Base-by-base conservation (phyloP, 2,329 filamentous ascomycete species). In the Zymoseptoria ardabiliae region DNA sequence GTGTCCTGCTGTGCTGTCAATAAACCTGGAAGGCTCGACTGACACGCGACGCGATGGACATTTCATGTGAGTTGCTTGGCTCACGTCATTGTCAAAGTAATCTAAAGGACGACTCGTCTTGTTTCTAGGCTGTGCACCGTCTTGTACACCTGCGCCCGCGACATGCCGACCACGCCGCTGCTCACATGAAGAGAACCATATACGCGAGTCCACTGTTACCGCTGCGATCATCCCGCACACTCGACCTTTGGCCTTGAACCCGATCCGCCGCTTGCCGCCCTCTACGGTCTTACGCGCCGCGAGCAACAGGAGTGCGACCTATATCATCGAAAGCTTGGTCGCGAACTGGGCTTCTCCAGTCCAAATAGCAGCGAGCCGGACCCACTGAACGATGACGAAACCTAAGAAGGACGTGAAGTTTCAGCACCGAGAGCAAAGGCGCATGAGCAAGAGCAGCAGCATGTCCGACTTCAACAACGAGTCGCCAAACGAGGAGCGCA, bases 391-490 rank as follows among this genome's bases (percentile, higher is more conserved):
- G 49, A 82, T 82, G 81, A 77, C 78, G 59, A 81, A 78, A 68
- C 76, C 81, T 60, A 78, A 80, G 70, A 81, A 81, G 70, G 81
- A 82, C 72, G 82, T 86, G 71, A 81, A 84, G 73, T 86, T 86
- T 72, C 79, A 80, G 63, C 81, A 83, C 69, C 77, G 78, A 61
- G 77, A 77, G 61, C 73, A 88, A 11, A 81, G 84, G 55, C 81
- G 85, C 66, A 66, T 62, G 61, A 23, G 22, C 20, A 85, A 87
- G 68, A 82, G 67, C 59, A 64, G 83, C 59, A 89, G 86, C 79
- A 85, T 90, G 75, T 89, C 87, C 66, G 68, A 70, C 62, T 58
- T 68, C 57, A 69, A 68, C 60, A 67, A 68, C 58, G 67, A 68
- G 25, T 68, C 66, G 22, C 63, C 65, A 13, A 66, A 61, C 49